Evolutionary conservation across 2,329 filamentous ascomycete species (phyloP), one percentile per base, ranked within the genome.

Genomic region (Fusarium tuaranense): DNA sequence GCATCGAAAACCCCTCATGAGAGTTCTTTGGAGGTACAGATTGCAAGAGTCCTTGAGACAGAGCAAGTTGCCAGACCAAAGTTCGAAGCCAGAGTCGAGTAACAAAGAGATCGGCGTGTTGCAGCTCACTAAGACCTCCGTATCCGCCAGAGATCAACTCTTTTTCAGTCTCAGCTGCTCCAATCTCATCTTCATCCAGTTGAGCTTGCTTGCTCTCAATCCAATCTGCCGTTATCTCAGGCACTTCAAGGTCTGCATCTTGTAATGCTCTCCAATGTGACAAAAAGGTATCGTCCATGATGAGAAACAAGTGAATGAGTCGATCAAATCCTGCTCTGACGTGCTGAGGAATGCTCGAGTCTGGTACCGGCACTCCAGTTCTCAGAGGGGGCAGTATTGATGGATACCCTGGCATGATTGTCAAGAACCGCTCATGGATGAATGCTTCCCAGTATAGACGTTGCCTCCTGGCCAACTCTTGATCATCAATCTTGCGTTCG

Each of bases 361-460:
- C 84, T 10, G 68, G 36, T 2, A 76, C 18, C 0, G 81, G 82
- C 7, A 82, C 63, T 0, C 81, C 79, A 0, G 77, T 76, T 2
- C 70, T 65, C 1, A 85, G 72, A 0, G 81, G 80, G 0, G 76
- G 73, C 36, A 85, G 72, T 4, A 81, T 72, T 18, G 81, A 80
- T 0, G 83, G 81, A 5, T 85, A 84, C 22, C 87, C 87, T 25
- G 88, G 84, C 3, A 87, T 80, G 20, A 90, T 85, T 12, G 86
- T 86, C 13, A 88, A 73, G 72, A 90, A 90, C 2, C 89, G 85
- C 73, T 90, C 88, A 70, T 90, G 88, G n/a, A 90, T 88, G 68
- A 86, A 90, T 9, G 85, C 84, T 69, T 89, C 85, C 87, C 88
- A 90, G 76, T 90, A 89, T 0, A 89, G 76, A 0, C 88, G 82